Evolutionary conservation across 441 rosid genomes (phyloP).

Genomic region (Euphorbia schlechtendalii): DNA sequence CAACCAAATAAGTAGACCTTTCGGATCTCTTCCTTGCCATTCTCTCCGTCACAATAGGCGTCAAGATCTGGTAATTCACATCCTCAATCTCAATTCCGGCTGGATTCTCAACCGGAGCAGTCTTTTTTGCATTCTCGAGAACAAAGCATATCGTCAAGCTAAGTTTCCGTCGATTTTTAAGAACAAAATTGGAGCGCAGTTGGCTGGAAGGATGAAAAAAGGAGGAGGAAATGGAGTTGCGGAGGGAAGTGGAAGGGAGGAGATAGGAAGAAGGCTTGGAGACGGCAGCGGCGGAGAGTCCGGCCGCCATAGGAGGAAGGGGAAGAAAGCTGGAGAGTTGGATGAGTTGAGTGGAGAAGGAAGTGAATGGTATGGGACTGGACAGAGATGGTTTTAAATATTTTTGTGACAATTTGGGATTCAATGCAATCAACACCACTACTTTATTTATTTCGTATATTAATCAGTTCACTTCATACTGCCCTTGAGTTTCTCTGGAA

Average conservation of each 20-base stretch:
- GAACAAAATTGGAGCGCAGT: not conserved
- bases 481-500: not conserved
- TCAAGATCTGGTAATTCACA: conserved; percentile 32
- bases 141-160: conserved; percentile 53
- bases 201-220: conserved; percentile 23
- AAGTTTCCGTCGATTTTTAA: conserved; percentile 22
- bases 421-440: conserved; percentile 35
- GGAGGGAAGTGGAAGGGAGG: conserved; percentile 24
- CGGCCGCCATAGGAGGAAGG: conserved; percentile 58
- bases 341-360: not conserved
- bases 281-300: conserved; percentile 43
- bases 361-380: not conserved
- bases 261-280: conserved; percentile 34
- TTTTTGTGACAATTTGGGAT: not conserved
- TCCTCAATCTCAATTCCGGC: conserved; percentile 16
- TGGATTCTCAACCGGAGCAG: conserved; percentile 25
- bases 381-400: not conserved
- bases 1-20: conserved; percentile 72
- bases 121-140: conserved; percentile 40
- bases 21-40: conserved; percentile 69
- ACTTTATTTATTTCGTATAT: conserved; percentile 1
- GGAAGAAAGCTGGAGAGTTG: not conserved
- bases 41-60: conserved; percentile 50
- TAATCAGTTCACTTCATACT: not conserved
- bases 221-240: conserved; percentile 24